Conservation (phyloP, 768 basidiomycete species). For the Suillus hirtellus region DNA sequence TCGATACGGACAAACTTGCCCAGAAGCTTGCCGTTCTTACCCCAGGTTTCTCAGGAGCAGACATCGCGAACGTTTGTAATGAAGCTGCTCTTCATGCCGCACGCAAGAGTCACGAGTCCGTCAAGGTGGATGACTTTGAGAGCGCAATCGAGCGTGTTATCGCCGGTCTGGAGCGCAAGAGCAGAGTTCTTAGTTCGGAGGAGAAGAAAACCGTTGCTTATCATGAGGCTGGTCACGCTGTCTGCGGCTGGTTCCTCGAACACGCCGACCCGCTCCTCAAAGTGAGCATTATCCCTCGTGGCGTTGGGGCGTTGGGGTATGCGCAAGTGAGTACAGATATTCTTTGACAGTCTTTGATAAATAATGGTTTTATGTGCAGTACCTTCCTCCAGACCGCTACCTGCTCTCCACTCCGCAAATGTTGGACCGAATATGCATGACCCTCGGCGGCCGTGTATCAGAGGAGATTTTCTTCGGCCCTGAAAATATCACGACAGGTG, state of each 20-base stretch:
- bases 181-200: constrained; percentile 85
- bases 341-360: constrained; percentile 12
- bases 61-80: constrained; percentile 99
- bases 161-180: constrained; percentile 95
- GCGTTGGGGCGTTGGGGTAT: constrained; percentile 93
- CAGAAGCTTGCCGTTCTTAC: constrained; percentile 96
- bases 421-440: constrained; percentile 96
- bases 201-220: constrained; percentile 99
- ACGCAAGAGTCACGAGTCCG: constrained; percentile 73
- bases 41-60: constrained; percentile 97
- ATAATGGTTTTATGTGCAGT: constrained; percentile 44
- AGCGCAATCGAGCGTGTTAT: constrained; percentile 98
- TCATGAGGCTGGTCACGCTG: constrained; percentile 98
- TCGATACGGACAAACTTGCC: constrained; percentile 62
- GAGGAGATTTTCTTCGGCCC: constrained; percentile 97
- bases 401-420: constrained; percentile 94
- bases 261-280: constrained; percentile 96
- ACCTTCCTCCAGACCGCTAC: constrained; percentile 94
- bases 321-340: constrained; percentile 65
- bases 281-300: constrained; percentile 97
- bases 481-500: constrained; percentile 94
- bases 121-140: constrained; percentile 88
- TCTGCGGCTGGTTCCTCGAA: constrained; percentile 98
- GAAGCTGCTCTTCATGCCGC: constrained; percentile 97
- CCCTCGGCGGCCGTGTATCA: constrained; percentile 93